Conservation (phyloP, 495 filamentous ascomycete species). For the Cercophora scortea region DNA sequence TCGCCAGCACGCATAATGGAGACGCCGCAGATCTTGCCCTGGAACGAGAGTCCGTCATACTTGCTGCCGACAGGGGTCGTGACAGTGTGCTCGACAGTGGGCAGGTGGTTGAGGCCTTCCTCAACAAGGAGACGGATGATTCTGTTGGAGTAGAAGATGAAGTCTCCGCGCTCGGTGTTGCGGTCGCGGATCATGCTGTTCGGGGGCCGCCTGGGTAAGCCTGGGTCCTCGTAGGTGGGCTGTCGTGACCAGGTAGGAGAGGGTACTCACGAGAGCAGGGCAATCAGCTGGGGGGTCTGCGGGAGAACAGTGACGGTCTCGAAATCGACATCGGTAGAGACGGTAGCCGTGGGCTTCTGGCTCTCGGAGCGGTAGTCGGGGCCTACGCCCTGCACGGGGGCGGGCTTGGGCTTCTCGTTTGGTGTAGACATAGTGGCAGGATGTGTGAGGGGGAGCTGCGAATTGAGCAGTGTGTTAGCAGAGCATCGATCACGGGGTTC, state of each 20-base stretch:
- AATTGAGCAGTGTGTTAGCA: neutral
- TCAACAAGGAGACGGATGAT: constrained; percentile 98
- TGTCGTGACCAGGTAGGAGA: neutral
- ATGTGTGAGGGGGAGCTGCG: neutral
- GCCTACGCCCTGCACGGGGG: constrained; percentile 66
- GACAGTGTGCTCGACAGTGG: constrained; percentile 77
- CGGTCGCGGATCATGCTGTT: constrained; percentile 89
- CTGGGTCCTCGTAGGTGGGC: too few relatives aligned
- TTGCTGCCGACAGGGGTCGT: constrained; percentile 82
- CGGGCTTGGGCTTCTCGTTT: constrained; percentile 16
- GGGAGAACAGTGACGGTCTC: constrained; percentile 84
- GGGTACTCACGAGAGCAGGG: constrained; percentile 80
- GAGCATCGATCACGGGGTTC: too few relatives aligned
- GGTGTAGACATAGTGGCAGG: constrained; percentile 8
- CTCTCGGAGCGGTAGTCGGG: constrained; percentile 68
- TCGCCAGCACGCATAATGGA: constrained; percentile 98
- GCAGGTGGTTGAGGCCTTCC: constrained; percentile 94
- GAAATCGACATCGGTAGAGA: constrained; percentile 74
- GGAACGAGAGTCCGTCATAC: constrained; percentile 90
- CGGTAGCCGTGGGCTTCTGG: constrained; percentile 81
- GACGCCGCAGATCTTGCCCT: constrained; percentile 97
- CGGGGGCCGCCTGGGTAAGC: neutral
- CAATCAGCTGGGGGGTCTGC: constrained; percentile 94
- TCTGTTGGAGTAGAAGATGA: constrained; percentile 98
- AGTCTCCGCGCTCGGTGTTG: constrained; percentile 82